phyloP scores from a whole-genome alignment of 495 filamentous ascomycete species.

The Delitschia confertaspora region DNA sequence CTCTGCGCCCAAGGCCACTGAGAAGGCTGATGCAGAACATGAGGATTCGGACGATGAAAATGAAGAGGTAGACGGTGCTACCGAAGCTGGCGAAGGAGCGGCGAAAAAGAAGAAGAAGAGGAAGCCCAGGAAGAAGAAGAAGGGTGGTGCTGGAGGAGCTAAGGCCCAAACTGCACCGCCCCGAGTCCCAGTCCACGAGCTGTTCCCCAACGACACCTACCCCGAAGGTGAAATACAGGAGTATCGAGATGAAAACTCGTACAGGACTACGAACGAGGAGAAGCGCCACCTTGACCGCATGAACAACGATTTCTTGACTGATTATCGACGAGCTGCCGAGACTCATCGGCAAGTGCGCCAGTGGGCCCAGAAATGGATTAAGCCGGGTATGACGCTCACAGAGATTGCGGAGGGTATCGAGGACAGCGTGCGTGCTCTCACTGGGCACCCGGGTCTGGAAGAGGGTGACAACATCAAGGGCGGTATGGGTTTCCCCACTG shows the following conservation, averaged over 20 bases:
- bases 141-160: slow-evolving; percentile 18
- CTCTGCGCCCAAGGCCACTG: slow-evolving; percentile 17
- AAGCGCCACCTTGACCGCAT: slow-evolving; percentile 45
- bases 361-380: slow-evolving; percentile 48
- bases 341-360: slow-evolving; percentile 53
- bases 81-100: slow-evolving; percentile 22
- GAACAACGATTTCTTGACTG: slow-evolving; percentile 47
- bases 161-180: slow-evolving; percentile 49
- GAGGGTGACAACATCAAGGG: slow-evolving; percentile 48
- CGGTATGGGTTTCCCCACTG: slow-evolving; percentile 57
- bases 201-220: slow-evolving; percentile 46
- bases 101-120: slow-evolving; percentile 38
- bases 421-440: slow-evolving; percentile 50
- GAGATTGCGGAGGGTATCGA: slow-evolving; percentile 56
- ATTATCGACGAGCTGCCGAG: slow-evolving; percentile 55
- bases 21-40: slow-evolving; percentile 29
- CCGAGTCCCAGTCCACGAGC: slow-evolving; percentile 41
- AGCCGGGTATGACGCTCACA: slow-evolving; percentile 49
- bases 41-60: slow-evolving; percentile 38
- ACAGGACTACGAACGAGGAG: slow-evolving; percentile 53
- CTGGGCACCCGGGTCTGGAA: slow-evolving; percentile 49
- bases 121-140: slow-evolving; percentile 39
- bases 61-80: slow-evolving; percentile 30
- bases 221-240: slow-evolving; percentile 46
- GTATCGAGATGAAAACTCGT: slow-evolving; percentile 46